Evolutionary conservation across 768 basidiomycete species (phyloP).

Genomic region (Leccinellum rugosiceps): DNA sequence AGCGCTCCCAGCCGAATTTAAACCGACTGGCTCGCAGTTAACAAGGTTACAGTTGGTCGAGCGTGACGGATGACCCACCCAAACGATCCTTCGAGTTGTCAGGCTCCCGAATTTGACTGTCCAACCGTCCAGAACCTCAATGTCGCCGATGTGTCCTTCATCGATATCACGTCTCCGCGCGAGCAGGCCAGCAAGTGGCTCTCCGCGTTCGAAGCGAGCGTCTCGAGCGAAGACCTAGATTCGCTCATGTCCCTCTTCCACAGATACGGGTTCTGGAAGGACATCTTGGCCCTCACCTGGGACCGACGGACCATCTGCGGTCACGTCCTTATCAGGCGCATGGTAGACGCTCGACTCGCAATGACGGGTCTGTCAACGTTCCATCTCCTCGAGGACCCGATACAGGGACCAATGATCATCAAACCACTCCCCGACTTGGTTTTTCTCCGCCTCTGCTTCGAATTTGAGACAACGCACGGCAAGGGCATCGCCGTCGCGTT

Average conservation of each 20-base stretch:
- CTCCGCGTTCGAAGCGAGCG: constrained; percentile 7
- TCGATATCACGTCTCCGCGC: constrained; percentile 7
- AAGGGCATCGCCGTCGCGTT: constrained; percentile 50
- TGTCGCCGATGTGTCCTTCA: constrained; percentile 2
- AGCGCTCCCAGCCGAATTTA: no score
- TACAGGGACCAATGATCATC: constrained; percentile 32
- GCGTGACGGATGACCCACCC: not conserved
- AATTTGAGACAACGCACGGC: constrained; percentile 49
- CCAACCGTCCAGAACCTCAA: constrained; percentile 21
- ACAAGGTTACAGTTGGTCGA: not conserved
- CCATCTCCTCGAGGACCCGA: constrained; percentile 17
- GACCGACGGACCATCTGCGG: constrained; percentile 50
- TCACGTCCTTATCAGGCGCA: constrained; percentile 31
- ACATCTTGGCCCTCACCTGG: constrained; percentile 52
- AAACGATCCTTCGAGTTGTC: not conserved
- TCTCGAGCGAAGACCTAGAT: constrained; percentile 1
- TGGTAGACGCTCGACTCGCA: constrained; percentile 37
- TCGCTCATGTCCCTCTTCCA: constrained; percentile 18
- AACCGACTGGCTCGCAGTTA: not conserved
- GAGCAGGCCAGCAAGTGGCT: constrained; percentile 19
- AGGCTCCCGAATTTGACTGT: constrained; percentile 11
- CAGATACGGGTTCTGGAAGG: constrained; percentile 43
- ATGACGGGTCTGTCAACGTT: constrained; percentile 15
- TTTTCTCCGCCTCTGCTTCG: constrained; percentile 57
- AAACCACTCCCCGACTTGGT: constrained; percentile 48